phyloP scores from a whole-genome alignment of 2,329 filamentous ascomycete genomes.

The Pseudomassariella vexata region DNA sequence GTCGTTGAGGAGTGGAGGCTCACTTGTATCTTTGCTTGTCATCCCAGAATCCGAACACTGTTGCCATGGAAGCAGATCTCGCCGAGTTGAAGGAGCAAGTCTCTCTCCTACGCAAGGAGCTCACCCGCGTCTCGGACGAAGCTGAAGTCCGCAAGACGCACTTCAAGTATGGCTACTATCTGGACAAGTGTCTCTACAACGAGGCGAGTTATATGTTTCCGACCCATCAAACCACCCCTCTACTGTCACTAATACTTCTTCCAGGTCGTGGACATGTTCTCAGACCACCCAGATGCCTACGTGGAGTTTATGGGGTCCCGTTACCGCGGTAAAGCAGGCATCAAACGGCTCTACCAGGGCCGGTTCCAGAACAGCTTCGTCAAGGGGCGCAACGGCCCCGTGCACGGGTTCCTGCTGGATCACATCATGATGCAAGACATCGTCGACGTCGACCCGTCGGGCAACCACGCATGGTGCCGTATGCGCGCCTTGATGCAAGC shows the following conservation, averaged over 20 bases:
- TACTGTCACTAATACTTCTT: slow-evolving; percentile 1
- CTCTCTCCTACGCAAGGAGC: slow-evolving; percentile 25
- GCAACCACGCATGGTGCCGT: slow-evolving; percentile 42
- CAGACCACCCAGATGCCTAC: slow-evolving; percentile 45
- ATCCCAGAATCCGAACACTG: too few relatives aligned
- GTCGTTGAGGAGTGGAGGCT: too few relatives aligned
- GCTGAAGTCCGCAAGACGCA: slow-evolving; percentile 49
- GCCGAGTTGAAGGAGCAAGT: slow-evolving; percentile 31
- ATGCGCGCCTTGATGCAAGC: slow-evolving; percentile 51
- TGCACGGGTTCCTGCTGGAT: slow-evolving; percentile 50
- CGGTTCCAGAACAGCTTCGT: slow-evolving; percentile 47
- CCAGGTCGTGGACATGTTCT: slow-evolving; percentile 42
- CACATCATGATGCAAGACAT: slow-evolving; percentile 54
- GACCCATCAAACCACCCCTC: too few relatives aligned
- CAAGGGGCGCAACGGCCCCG: slow-evolving; percentile 47
- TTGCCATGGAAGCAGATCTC: slow-evolving; percentile 27
- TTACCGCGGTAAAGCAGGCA: slow-evolving; percentile 44
- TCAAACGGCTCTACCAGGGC: slow-evolving; percentile 44
- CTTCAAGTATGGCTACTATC: slow-evolving; percentile 54
- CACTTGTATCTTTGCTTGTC: too few relatives aligned
- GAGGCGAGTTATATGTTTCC: slow-evolving; percentile 30
- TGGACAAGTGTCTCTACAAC: slow-evolving; percentile 54
- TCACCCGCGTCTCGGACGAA: slow-evolving; percentile 36
- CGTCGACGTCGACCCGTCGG: slow-evolving; percentile 40
- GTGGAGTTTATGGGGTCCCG: slow-evolving; percentile 51